phyloP scores from a whole-genome alignment of 2,329 filamentous ascomycete genomes.

The Celoporthe dispersa region DNA sequence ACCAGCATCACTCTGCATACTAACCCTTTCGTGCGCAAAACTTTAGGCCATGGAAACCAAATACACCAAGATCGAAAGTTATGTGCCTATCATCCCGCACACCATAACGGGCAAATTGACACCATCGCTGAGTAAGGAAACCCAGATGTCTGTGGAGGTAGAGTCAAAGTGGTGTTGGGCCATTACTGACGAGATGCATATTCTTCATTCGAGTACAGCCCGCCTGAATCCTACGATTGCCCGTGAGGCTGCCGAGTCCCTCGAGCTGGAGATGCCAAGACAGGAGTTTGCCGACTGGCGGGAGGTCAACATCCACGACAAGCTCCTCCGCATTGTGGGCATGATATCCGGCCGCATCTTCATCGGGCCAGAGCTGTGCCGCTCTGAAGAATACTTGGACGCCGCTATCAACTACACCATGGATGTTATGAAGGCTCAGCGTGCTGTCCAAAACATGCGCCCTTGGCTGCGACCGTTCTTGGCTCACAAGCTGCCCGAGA shows the following conservation, averaged over 20 bases:
- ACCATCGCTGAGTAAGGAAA: constrained; percentile 11
- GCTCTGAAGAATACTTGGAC: constrained; percentile 48
- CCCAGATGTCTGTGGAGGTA: not conserved
- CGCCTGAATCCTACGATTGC: constrained; percentile 44
- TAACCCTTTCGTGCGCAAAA: not conserved
- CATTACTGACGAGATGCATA: not conserved
- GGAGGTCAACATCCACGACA: constrained; percentile 43
- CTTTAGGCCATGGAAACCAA: constrained; percentile 20
- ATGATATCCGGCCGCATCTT: constrained; percentile 52
- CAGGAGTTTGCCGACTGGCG: constrained; percentile 44
- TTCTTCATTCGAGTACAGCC: constrained; percentile 19
- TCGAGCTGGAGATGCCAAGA: constrained; percentile 40
- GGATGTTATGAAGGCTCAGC: constrained; percentile 44
- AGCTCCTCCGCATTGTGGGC: constrained; percentile 50
- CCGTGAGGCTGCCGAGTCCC: constrained; percentile 41
- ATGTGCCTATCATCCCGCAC: constrained; percentile 17
- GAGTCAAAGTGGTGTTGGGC: not conserved
- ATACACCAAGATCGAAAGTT: constrained; percentile 17
- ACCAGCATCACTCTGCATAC: not conserved
- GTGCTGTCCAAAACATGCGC: constrained; percentile 32
- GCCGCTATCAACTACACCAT: constrained; percentile 53
- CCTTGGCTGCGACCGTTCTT: constrained; percentile 9
- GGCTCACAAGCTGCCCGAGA: constrained; percentile 35
- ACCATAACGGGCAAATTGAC: constrained; percentile 15
- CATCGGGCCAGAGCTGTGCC: constrained; percentile 51